Conservation (phyloP, 2,329 filamentous ascomycete genomes). For the Eutypa lata region DNA sequence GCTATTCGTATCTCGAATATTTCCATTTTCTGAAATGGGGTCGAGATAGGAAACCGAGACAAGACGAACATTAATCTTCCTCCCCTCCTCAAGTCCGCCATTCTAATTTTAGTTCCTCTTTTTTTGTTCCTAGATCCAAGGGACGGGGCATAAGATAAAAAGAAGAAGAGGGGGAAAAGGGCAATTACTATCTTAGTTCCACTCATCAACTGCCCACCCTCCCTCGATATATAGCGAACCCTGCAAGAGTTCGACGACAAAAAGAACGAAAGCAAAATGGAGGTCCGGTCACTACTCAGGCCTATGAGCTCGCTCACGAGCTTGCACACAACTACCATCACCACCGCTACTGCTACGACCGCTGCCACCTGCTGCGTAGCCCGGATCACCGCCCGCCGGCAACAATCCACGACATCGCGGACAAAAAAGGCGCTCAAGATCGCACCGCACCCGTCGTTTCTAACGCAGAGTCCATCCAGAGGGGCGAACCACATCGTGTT, state of each 20-base stretch:
- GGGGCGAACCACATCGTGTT: conserved; percentile 46
- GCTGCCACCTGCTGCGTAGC: conserved; percentile 15
- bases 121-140: too few species aligned
- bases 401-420: conserved; percentile 49
- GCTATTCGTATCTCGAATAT: neutral
- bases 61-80: neutral
- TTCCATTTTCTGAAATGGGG: neutral
- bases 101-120: too few species aligned
- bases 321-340: neutral
- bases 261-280: neutral
- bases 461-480: conserved; percentile 25
- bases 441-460: conserved; percentile 59
- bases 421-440: conserved; percentile 58
- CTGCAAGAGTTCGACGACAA: neutral
- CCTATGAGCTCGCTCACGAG: neutral
- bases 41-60: neutral
- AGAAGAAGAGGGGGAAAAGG: too few species aligned
- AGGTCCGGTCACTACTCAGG: conserved; percentile 7
- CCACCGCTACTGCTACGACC: conserved; percentile 23
- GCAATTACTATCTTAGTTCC: too few species aligned
- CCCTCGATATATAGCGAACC: too few species aligned
- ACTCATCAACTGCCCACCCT: too few species aligned
- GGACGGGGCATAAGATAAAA: too few species aligned
- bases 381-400: conserved; percentile 31
- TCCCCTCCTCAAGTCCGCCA: neutral